Conservation (phyloP, 352 stramenopile species). For the Phytophthora hybrid region DNA sequence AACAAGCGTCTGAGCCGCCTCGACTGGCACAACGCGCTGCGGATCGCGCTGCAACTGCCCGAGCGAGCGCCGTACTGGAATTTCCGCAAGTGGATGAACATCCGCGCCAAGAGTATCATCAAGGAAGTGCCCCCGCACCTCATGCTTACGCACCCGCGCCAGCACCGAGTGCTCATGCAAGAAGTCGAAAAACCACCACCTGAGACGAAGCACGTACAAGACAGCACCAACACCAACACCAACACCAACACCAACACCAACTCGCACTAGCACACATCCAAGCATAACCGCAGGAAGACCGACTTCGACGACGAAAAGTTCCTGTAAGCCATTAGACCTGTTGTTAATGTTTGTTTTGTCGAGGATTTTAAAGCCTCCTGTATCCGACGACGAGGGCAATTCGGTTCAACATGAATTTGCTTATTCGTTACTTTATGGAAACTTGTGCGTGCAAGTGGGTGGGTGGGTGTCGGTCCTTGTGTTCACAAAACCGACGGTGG, state of each 20-base stretch:
- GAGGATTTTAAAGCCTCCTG: background rate
- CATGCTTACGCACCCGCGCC: slow-evolving; percentile 56
- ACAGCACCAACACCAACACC: slow-evolving; percentile 23
- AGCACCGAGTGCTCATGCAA: slow-evolving; percentile 38
- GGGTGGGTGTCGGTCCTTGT: background rate
- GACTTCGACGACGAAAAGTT: slow-evolving; percentile 44
- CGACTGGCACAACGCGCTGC: slow-evolving; percentile 83
- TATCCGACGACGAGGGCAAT: background rate
- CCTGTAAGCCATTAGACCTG: slow-evolving; percentile 41
- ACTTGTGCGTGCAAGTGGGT: slow-evolving; percentile 14
- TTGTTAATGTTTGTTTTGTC: slow-evolving; percentile 19
- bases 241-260: slow-evolving; percentile 17
- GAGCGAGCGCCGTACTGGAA: slow-evolving; percentile 86
- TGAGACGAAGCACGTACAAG: slow-evolving; percentile 27
- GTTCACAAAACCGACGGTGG: background rate
- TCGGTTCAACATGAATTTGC: slow-evolving; percentile 26
- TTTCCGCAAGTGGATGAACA: slow-evolving; percentile 89
- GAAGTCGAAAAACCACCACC: background rate
- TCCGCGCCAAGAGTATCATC: slow-evolving; percentile 65
- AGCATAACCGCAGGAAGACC: slow-evolving; percentile 42
- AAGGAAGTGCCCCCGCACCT: slow-evolving; percentile 66
- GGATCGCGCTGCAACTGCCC: slow-evolving; percentile 60
- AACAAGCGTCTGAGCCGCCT: slow-evolving; percentile 81
- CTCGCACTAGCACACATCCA: slow-evolving; percentile 36
- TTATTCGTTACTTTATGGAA: slow-evolving; percentile 45